Evolutionary conservation across 371 early-diverging fungal species (phyloP).

Genomic region (Batkoa obscura): DNA sequence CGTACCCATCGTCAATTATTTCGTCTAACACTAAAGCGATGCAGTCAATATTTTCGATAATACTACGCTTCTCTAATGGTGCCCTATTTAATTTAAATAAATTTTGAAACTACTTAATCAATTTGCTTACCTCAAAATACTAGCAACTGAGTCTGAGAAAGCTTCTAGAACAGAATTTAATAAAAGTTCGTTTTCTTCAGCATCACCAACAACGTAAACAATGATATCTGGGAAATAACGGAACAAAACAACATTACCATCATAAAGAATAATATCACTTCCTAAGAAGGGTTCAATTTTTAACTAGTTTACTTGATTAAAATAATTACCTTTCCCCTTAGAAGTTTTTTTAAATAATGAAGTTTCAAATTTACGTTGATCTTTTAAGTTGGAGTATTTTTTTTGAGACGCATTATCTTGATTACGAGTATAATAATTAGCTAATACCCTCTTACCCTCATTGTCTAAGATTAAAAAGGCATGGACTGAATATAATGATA

Average conservation of each 20-base stretch:
- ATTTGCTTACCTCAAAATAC: slow-evolving; percentile 47
- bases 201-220: slow-evolving; percentile 76
- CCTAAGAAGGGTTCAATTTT: not conserved
- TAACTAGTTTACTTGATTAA: not conserved
- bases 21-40: slow-evolving; percentile 86
- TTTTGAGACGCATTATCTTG: slow-evolving; percentile 3
- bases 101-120: not conserved
- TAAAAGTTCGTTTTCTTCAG: slow-evolving; percentile 88
- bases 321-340: slow-evolving; percentile 28
- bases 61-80: slow-evolving; percentile 76
- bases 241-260: slow-evolving; percentile 76
- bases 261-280: slow-evolving; percentile 79
- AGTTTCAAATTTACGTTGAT: slow-evolving; percentile 82
- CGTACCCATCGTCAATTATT: slow-evolving; percentile 86
- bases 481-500: slow-evolving; percentile 63
- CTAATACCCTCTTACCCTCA: slow-evolving; percentile 78
- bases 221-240: slow-evolving; percentile 67
- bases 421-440: slow-evolving; percentile 71
- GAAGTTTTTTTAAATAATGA: slow-evolving; percentile 80
- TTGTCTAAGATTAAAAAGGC: slow-evolving; percentile 80
- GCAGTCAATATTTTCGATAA: slow-evolving; percentile 80
- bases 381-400: slow-evolving; percentile 44
- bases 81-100: slow-evolving; percentile 21
- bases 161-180: slow-evolving; percentile 55
- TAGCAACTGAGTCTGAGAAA: slow-evolving; percentile 67